These are phyloP conservation scores for Zymoseptoria crescenta DNA, from an alignment of 2,329 filamentous ascomycete genomes.

Conservation along the genomic window DNA sequence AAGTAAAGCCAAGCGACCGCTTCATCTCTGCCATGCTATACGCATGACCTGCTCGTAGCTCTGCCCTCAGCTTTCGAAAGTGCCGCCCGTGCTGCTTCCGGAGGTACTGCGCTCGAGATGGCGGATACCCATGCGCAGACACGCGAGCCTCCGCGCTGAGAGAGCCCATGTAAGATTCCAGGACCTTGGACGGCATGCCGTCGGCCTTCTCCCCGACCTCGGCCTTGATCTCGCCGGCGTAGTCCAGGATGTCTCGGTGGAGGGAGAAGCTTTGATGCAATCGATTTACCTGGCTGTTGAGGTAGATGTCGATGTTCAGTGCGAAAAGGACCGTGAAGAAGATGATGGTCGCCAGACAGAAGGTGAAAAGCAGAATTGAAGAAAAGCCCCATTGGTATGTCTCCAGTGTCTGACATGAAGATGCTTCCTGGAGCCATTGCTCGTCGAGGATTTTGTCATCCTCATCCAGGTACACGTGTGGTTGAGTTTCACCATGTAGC, in stretches of 20 bases:
- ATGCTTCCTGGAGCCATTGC: neutral
- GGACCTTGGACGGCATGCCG: constrained; percentile 6
- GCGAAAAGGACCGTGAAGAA: constrained; percentile 1
- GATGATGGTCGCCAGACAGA: constrained; percentile 8
- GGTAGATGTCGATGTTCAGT: constrained; percentile 6
- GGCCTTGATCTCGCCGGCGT: constrained; percentile 6
- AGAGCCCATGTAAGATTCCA: constrained; percentile 2
- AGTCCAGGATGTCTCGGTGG: constrained; percentile 11
- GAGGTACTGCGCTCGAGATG: constrained; percentile 1
- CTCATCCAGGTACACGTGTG: neutral
- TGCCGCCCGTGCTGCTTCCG: neutral
- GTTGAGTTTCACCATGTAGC: neutral
- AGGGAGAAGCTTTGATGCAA: constrained; percentile 3
- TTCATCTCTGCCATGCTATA: constrained; percentile 6
- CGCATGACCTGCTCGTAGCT: constrained; percentile 3
- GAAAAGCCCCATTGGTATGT: constrained; percentile 13
- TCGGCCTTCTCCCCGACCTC: constrained; percentile 3
- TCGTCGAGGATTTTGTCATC: neutral
- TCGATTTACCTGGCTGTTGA: constrained; percentile 4
- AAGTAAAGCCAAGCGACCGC: constrained; percentile 4
- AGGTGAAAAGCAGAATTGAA: constrained; percentile 11
- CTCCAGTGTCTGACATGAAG: constrained; percentile 4
- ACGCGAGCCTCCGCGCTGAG: neutral
- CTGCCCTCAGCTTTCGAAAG: constrained; percentile 1
- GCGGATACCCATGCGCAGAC: constrained; percentile 5